A percentile compares a stretch with the other conserved stretches of the same genome.
Evolutionary conservation across 1,139 yeast species (phyloP).

Genomic region (Hemisphaericaspora lyxosophila): DNA sequence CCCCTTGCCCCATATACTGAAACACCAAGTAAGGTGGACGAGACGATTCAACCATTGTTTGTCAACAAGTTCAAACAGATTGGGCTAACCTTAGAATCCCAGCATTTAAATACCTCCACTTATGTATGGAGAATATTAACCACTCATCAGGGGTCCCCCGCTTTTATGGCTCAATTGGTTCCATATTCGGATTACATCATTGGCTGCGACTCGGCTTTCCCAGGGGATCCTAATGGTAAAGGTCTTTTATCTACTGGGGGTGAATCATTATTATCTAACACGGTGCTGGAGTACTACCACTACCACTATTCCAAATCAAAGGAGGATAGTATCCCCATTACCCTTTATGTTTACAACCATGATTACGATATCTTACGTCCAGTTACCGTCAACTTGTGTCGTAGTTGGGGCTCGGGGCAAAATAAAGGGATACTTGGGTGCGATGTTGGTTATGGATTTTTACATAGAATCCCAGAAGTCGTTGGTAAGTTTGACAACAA

Average conservation of each 20-base stretch:
- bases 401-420: slow-evolving; percentile 51
- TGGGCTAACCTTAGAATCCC: slow-evolving; percentile 74
- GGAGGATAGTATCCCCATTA: slow-evolving; percentile 41
- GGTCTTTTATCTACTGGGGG: slow-evolving; percentile 79
- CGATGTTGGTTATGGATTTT: slow-evolving; percentile 88
- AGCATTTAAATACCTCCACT: slow-evolving; percentile 72
- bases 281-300: slow-evolving; percentile 58
- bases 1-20: slow-evolving; percentile 28
- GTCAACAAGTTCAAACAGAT: slow-evolving; percentile 33
- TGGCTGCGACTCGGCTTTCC: slow-evolving; percentile 68
- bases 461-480: slow-evolving; percentile 80
- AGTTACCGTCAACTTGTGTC: slow-evolving; percentile 62
- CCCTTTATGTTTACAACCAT: slow-evolving; percentile 82
- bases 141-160: slow-evolving; percentile 79
- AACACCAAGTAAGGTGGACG: slow-evolving; percentile 4
- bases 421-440: slow-evolving; percentile 82
- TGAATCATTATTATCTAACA: slow-evolving; percentile 71
- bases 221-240: slow-evolving; percentile 53
- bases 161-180: slow-evolving; percentile 76
- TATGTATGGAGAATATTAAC: slow-evolving; percentile 85
- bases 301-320: slow-evolving; percentile 40
- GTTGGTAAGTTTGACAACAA: slow-evolving; percentile 46
- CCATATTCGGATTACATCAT: slow-evolving; percentile 88
- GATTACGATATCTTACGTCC: slow-evolving; percentile 85
- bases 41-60: slow-evolving; percentile 17